Evolutionary conservation across 148 eudicot genomes (phyloP).

Genomic region (Arctostaphylos glauca): DNA sequence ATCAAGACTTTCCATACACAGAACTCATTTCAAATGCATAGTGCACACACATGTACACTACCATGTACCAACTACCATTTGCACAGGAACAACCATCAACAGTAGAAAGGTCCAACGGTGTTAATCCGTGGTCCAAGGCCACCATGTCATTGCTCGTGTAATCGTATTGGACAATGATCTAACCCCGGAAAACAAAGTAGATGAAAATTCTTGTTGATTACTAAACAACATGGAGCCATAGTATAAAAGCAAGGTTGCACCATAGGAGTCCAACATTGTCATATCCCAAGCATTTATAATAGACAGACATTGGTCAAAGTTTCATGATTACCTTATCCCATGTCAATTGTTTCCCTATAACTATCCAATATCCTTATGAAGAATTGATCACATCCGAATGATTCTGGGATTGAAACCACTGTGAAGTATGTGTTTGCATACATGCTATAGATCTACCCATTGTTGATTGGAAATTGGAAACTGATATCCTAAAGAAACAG

Average conservation of each 20-base stretch:
- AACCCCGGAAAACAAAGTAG: neutral
- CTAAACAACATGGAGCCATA: neutral
- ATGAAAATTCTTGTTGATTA: neutral
- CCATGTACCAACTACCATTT: neutral
- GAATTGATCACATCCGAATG: neutral
- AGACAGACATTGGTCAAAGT: too few relatives aligned
- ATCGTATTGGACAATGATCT: neutral
- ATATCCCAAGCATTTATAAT: neutral
- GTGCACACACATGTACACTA: neutral
- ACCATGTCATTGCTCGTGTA: neutral
- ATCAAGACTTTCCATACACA: neutral
- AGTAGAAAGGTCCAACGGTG: neutral
- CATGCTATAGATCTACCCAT: too few relatives aligned
- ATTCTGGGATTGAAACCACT: neutral
- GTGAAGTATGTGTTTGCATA: too few relatives aligned
- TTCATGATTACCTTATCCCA: too few relatives aligned
- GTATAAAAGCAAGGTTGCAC: neutral
- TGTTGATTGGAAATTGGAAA: too few relatives aligned
- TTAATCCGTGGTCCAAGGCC: neutral
- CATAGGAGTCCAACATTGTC: neutral
- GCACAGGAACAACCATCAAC: neutral
- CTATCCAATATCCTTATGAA: too few relatives aligned
- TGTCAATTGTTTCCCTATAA: too few relatives aligned
- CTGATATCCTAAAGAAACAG: too few relatives aligned
- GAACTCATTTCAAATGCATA: neutral